These are phyloP conservation scores for Cadophora sp. DNA, from an alignment of 2,329 filamentous ascomycete species.

Conservation along the genomic window DNA sequence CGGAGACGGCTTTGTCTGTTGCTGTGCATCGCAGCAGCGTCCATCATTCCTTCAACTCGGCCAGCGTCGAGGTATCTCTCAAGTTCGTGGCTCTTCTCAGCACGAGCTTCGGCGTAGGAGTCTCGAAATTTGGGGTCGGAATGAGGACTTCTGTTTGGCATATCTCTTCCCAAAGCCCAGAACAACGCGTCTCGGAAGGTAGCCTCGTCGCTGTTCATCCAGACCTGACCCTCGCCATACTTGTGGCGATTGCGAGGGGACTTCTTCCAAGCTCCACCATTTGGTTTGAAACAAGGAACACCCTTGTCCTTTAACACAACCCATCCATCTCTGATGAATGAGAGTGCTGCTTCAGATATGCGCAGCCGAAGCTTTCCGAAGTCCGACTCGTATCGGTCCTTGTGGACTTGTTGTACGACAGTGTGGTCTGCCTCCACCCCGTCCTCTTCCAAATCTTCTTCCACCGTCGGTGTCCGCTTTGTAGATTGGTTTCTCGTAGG, in stretches of 20 bases:
- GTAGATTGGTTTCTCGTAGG: too few relatives aligned
- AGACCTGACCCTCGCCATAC: neutral
- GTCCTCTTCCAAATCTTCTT: neutral
- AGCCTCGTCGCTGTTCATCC: neutral
- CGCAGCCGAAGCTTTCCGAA: neutral
- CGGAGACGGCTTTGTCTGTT: neutral
- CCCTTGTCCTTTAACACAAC: too few relatives aligned
- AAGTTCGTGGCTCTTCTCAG: neutral
- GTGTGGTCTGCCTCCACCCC: too few relatives aligned
- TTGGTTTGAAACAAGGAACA: neutral
- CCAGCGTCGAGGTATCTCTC: neutral
- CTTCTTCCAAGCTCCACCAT: neutral
- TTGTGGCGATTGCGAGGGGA: neutral
- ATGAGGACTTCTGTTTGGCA: neutral
- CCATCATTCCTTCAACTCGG: neutral
- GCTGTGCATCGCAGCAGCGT: neutral
- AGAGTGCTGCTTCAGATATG: neutral
- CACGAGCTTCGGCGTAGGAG: neutral
- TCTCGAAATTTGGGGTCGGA: neutral
- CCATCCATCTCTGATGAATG: constrained; percentile 7
- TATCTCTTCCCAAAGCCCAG: neutral
- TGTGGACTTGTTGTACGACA: neutral
- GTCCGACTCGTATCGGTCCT: neutral
- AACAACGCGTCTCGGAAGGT: neutral
- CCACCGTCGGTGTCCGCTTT: too few relatives aligned